Percentiles rank a stretch among this genome's conserved stretches.
Evolutionary conservation across 345 rosid genomes (phyloP).

Genomic region (Lepidium didymum): DNA sequence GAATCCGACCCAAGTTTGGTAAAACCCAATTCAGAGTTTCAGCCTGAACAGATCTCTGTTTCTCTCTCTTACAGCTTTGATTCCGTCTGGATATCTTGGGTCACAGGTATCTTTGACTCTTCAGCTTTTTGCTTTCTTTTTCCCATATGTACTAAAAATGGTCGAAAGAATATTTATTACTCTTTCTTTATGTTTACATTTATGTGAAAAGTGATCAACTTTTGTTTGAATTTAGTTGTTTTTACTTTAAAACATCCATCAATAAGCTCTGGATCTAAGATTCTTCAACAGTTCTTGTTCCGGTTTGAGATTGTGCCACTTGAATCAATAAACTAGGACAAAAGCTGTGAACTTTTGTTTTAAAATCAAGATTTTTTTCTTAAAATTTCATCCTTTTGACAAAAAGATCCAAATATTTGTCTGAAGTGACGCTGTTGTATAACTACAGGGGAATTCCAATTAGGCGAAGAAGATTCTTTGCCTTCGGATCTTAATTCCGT

Average conservation of each 20-base stretch:
- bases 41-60: conserved; percentile 71
- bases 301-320: neutral
- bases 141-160: neutral
- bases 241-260: neutral
- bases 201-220: neutral
- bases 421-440: neutral
- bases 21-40: conserved; percentile 32
- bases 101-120: conserved; percentile 49
- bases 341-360: neutral
- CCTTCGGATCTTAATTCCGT: conserved; percentile 48
- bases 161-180: neutral
- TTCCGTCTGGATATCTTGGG: conserved; percentile 87
- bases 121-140: neutral
- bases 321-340: neutral
- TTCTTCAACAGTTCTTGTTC: neutral
- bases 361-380: neutral
- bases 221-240: neutral
- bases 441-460: conserved; percentile 52
- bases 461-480: conserved; percentile 34
- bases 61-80: conserved; percentile 59
- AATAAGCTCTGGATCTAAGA: neutral
- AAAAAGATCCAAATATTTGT: neutral
- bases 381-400: neutral
- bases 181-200: neutral
- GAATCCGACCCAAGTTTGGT: conserved; percentile 54